Evolutionary conservation across 805 yeast species (phyloP), one percentile per base, ranked within the genome.

Genomic region (Suhomyces pyralidae): DNA sequence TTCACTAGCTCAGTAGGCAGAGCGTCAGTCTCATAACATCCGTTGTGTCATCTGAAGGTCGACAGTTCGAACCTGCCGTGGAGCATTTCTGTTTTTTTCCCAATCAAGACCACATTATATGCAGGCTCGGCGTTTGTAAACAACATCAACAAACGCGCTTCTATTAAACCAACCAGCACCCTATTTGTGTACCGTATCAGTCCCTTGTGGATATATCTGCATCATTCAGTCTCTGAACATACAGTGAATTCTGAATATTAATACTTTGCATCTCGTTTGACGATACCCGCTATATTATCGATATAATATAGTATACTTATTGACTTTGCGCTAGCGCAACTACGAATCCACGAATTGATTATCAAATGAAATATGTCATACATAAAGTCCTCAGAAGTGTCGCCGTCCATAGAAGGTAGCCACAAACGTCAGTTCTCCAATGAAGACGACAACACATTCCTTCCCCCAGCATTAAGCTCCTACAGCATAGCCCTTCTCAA

Each of bases 401-500:
- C 25, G 42, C 22, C 42, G 10, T 20, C 38, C 32, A 24, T 42
- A 22, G 30, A 42, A 42, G 45, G 28, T 20, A 44, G 49, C 20
- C 51, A 46, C 25, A 55, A 57, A 32, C 54, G 58, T 45, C 61
- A 46, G 24, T 46, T 43, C 34, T 40, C 43, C 45, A 28, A 44
- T 36, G 78, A 78, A 26, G 82, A 78, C 44, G 85, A 81, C 54
- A 77, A 73, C 55, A 78, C 80, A 40, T 79, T 79, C 59, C 71
- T 78, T 44, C 86, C 86, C 1, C 88, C 88, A 2, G 82, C 81
- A 12, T 69, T 83, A 54, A 82, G 86, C 60, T 75, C 82, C 5
- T 83, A 82, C 60, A 81, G 84, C 36, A 71, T 80, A 19, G 85
- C 83, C 24, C 65, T 83, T 22, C 66, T 83, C 38, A 73, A 77